Conservation (phyloP, 352 stramenopile species). For the Globisporangium apiculatum region DNA sequence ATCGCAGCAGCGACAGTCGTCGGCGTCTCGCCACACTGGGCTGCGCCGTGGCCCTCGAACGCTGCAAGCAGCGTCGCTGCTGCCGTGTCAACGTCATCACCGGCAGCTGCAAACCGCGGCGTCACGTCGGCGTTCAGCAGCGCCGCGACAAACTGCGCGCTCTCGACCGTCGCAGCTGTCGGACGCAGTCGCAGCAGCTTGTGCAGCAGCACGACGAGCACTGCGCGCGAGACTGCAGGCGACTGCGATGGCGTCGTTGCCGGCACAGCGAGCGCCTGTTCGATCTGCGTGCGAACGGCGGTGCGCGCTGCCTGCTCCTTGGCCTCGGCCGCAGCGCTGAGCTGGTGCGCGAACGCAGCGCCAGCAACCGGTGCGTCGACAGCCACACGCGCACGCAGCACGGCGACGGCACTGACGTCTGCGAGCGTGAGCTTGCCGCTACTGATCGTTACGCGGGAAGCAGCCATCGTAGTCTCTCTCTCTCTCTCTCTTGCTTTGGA, state of each 20-base stretch:
- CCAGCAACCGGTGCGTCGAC: slow-evolving; percentile 18
- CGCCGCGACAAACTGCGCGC: slow-evolving; percentile 33
- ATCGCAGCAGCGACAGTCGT: slow-evolving; percentile 17
- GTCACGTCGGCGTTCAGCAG: slow-evolving; percentile 60
- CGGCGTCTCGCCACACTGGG: slow-evolving; percentile 8
- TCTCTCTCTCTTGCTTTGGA: not conserved
- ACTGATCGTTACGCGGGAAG: slow-evolving; percentile 45
- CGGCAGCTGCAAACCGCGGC: slow-evolving; percentile 20
- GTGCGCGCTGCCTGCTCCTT: slow-evolving; percentile 9
- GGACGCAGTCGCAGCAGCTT: slow-evolving; percentile 15
- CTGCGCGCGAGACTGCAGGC: slow-evolving; percentile 13
- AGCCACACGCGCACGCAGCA: slow-evolving; percentile 31
- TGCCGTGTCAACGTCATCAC: slow-evolving; percentile 12
- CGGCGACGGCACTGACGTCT: slow-evolving; percentile 58
- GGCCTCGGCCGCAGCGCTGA: slow-evolving; percentile 3
- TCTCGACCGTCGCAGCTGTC: slow-evolving; percentile 21
- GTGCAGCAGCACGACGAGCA: slow-evolving; percentile 25
- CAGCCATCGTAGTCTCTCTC: slow-evolving; percentile 18
- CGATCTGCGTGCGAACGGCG: slow-evolving; percentile 9
- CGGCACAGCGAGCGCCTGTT: slow-evolving; percentile 9
- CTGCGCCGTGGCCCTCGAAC: slow-evolving; percentile 21
- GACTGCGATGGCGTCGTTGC: slow-evolving; percentile 2
- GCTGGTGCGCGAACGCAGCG: slow-evolving; percentile 1
- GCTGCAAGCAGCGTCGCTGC: slow-evolving; percentile 23
- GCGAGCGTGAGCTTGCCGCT: slow-evolving; percentile 44